Evolutionary conservation across 108 stramenopile genomes (phyloP).

Genomic region (Bacterosira constricta): DNA sequence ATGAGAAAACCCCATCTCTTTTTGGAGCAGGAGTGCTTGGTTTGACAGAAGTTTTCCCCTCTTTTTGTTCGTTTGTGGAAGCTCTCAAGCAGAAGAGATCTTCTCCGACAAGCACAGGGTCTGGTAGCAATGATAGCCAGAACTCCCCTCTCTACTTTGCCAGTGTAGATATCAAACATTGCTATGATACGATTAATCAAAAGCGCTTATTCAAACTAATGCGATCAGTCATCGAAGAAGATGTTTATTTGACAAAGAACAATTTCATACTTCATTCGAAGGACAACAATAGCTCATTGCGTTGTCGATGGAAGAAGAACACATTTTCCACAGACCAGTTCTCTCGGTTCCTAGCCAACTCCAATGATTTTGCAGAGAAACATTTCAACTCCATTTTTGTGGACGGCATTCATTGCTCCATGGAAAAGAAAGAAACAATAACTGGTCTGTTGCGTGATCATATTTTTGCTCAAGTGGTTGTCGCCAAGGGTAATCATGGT

Average conservation of each 20-base stretch:
- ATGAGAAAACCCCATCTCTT: conserved; percentile 25
- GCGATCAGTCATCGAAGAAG: conserved; percentile 47
- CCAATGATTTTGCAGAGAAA: conserved; percentile 17
- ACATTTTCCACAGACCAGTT: conserved; percentile 34
- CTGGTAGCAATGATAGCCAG: background rate
- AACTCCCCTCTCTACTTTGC: conserved; percentile 65
- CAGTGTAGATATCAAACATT: conserved; percentile 82
- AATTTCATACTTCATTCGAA: conserved; percentile 57
- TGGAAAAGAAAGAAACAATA: conserved; percentile 52
- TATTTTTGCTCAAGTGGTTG: conserved; percentile 68
- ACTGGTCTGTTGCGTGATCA: conserved; percentile 69
- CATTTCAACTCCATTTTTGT: conserved; percentile 50
- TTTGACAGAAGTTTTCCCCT: conserved; percentile 65
- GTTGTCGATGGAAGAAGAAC: conserved; percentile 39
- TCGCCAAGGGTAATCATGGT: conserved; percentile 55
- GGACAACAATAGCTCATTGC: conserved; percentile 21
- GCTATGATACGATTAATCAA: conserved; percentile 86
- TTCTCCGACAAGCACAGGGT: background rate
- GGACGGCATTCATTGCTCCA: conserved; percentile 47
- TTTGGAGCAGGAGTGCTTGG: conserved; percentile 76
- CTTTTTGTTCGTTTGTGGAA: conserved; percentile 57
- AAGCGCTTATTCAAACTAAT: conserved; percentile 59
- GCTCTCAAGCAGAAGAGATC: conserved; percentile 18
- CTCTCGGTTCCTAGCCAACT: conserved; percentile 6
- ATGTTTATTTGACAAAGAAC: conserved; percentile 70